These are phyloP conservation scores for Pachyrhizus erosus DNA, from an alignment of 306 rosid genomes.

Conservation along the genomic window DNA sequence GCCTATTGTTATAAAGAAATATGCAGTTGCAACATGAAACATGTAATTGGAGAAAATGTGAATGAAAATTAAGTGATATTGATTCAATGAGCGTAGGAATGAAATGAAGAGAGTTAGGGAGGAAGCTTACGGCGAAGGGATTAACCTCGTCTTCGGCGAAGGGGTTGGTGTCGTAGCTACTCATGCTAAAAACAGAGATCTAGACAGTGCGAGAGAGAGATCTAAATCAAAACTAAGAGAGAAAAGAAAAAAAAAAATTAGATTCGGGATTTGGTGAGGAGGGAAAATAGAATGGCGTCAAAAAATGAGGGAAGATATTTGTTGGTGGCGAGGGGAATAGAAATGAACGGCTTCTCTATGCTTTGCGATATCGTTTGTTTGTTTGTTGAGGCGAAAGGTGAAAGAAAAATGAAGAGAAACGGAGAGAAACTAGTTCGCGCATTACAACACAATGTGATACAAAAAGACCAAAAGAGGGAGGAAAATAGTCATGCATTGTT, in stretches of 20 bases:
- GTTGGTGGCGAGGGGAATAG: background rate
- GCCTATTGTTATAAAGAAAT: background rate
- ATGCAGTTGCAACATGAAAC: background rate
- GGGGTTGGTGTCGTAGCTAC: slow-evolving; percentile 67
- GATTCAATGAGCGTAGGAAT: background rate
- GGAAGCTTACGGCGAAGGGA: slow-evolving; percentile 73
- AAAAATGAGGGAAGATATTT: slow-evolving; percentile 7
- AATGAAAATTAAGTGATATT: background rate
- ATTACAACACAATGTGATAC: background rate
- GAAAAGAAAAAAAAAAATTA: background rate
- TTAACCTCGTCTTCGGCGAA: slow-evolving; percentile 76
- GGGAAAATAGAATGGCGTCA: background rate
- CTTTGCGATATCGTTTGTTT: background rate
- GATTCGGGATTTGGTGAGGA: background rate
- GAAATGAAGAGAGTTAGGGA: too few relatives aligned
- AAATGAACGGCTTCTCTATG: slow-evolving; percentile 36
- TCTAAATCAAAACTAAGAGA: background rate
- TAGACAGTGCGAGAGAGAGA: background rate
- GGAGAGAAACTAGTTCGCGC: background rate
- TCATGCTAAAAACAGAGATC: slow-evolving; percentile 57
- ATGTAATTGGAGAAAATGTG: background rate
- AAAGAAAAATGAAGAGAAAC: slow-evolving; percentile 24
- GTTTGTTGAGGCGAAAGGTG: background rate
- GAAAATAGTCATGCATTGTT: slow-evolving; percentile 1
- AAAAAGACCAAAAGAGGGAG: background rate